phyloP scores from a whole-genome alignment of 2,329 filamentous ascomycete species.

The Tolypocladium capitatum region DNA sequence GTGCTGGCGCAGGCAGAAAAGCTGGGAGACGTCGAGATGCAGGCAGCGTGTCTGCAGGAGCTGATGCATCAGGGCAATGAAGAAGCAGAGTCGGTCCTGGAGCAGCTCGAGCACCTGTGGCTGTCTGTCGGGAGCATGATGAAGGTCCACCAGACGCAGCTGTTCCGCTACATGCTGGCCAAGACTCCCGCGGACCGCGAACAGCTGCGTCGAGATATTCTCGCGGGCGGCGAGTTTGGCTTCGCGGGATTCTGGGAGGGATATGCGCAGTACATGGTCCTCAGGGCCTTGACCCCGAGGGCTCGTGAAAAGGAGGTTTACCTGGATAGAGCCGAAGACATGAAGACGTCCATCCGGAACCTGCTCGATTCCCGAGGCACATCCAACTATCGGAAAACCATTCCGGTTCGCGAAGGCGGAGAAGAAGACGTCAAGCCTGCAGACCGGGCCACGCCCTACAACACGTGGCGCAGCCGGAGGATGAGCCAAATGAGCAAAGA shows the following conservation, averaged over 20 bases:
- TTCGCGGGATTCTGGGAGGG: background rate
- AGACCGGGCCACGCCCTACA: background rate
- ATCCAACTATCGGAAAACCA: background rate
- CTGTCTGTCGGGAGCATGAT: background rate
- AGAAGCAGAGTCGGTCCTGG: background rate
- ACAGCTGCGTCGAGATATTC: background rate
- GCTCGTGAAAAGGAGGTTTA: background rate
- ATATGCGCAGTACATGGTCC: slow-evolving; percentile 1
- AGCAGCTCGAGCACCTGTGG: background rate
- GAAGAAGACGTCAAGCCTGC: background rate
- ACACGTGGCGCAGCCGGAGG: background rate
- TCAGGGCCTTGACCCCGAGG: background rate
- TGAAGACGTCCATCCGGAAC: background rate
- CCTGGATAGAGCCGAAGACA: background rate
- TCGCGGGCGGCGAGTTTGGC: background rate
- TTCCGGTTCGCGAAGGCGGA: background rate
- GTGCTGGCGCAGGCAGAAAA: background rate
- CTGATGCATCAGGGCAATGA: background rate
- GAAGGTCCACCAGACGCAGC: background rate
- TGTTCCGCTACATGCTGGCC: slow-evolving; percentile 1
- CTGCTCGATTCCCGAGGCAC: background rate
- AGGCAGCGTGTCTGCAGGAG: background rate
- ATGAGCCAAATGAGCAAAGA: background rate
- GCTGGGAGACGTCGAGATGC: background rate
- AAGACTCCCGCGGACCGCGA: background rate